A percentile compares a stretch with the other conserved stretches of the same genome.
Evolutionary conservation across 2,329 filamentous ascomycete genomes (phyloP).

Genomic region (Alternaria arbusti): DNA sequence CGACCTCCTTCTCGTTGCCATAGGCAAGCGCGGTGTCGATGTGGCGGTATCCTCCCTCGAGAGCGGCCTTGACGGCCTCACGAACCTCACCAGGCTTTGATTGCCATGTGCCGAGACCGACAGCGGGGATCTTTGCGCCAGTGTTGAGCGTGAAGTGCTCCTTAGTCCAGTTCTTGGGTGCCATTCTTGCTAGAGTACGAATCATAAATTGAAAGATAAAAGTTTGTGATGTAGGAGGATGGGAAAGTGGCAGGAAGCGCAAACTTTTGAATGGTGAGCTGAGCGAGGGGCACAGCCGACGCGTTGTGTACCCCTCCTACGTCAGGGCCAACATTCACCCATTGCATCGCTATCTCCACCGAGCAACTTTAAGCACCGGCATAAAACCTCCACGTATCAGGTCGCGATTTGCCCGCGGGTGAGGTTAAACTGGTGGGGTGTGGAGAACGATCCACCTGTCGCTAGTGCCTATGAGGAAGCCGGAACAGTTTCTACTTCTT

Average conservation of each 20-base stretch:
- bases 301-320: slow-evolving; percentile 16
- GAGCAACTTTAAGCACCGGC: slow-evolving; percentile 14
- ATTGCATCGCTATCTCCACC: not conserved
- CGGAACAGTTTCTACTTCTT: slow-evolving; percentile 7
- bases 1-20: slow-evolving; percentile 78
- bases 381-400: slow-evolving; percentile 13
- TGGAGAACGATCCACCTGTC: not conserved
- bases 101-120: slow-evolving; percentile 83
- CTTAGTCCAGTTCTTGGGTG: slow-evolving; percentile 47
- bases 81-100: slow-evolving; percentile 72
- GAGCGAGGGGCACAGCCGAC: slow-evolving; percentile 7
- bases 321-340: slow-evolving; percentile 11
- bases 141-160: slow-evolving; percentile 50
- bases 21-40: slow-evolving; percentile 80
- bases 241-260: not conserved
- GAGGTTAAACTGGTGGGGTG: slow-evolving; percentile 5
- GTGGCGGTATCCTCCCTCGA: slow-evolving; percentile 73
- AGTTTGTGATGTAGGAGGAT: slow-evolving; percentile 8
- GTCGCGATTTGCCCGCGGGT: slow-evolving; percentile 11
- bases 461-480: slow-evolving; percentile 16
- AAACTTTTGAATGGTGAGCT: slow-evolving; percentile 9
- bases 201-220: slow-evolving; percentile 25
- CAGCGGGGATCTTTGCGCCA: slow-evolving; percentile 76
- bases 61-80: slow-evolving; percentile 72
- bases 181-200: slow-evolving; percentile 37